Conservation (phyloP, 257 asterid genomes). For the Osmanthus fragrans region DNA sequence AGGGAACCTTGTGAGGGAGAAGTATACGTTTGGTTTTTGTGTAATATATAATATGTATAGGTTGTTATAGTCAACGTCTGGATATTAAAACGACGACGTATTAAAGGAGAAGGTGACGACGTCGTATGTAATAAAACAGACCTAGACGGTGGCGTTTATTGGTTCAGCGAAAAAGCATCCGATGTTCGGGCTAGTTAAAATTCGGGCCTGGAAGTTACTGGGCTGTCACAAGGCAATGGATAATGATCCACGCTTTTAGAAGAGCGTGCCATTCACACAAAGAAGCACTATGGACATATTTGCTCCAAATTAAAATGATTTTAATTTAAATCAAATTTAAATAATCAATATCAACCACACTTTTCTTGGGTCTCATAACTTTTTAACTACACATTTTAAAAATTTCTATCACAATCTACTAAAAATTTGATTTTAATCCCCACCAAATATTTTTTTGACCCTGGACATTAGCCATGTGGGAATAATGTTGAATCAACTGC, state of each 20-base stretch:
- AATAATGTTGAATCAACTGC: too few relatives aligned
- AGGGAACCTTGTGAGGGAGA: background rate
- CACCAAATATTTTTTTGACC: background rate
- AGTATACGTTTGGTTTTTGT: background rate
- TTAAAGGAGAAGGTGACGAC: constrained; percentile 6
- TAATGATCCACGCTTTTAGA: background rate
- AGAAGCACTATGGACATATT: background rate
- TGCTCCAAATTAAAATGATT: too few relatives aligned
- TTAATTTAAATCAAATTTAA: too few relatives aligned
- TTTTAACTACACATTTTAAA: too few relatives aligned
- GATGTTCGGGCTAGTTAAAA: constrained; percentile 6
- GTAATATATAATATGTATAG: background rate
- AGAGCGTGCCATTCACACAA: background rate
- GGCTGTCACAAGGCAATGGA: background rate
- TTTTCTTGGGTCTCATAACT: too few relatives aligned
- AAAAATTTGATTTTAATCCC: too few relatives aligned
- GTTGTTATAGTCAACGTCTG: constrained; percentile 42
- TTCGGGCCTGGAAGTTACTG: background rate
- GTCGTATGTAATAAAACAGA: constrained; percentile 12
- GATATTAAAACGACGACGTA: constrained; percentile 9
- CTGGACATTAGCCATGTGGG: too few relatives aligned
- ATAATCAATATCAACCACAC: too few relatives aligned
- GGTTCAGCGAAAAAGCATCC: constrained; percentile 7
- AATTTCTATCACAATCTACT: too few relatives aligned
- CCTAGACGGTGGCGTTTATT: constrained; percentile 24